Percentiles rank a stretch among this genome's conserved stretches.
Evolutionary conservation across 352 stramenopile species (phyloP).

Genomic region (Peronospora farinosa): DNA sequence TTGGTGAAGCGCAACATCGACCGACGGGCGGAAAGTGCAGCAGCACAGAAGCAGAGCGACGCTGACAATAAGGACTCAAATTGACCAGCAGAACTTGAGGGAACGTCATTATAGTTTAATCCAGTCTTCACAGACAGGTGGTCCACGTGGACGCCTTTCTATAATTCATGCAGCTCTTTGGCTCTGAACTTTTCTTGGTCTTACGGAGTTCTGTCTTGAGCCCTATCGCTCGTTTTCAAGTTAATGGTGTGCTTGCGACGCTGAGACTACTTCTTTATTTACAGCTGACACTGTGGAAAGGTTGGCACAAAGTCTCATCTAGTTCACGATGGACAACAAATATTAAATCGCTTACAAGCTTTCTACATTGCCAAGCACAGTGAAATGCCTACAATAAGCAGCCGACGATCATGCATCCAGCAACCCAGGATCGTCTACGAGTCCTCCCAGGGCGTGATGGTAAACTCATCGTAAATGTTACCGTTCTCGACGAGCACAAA

Average conservation of each 20-base stretch:
- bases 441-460: slow-evolving; percentile 25
- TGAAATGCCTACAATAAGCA: too few relatives aligned
- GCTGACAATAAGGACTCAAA: slow-evolving; percentile 28
- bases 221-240: slow-evolving; percentile 12
- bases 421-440: not conserved
- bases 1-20: slow-evolving; percentile 78
- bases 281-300: slow-evolving; percentile 19
- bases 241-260: slow-evolving; percentile 33
- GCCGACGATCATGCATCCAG: too few relatives aligned
- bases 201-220: slow-evolving; percentile 5
- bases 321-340: not conserved
- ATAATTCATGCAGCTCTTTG: slow-evolving; percentile 27
- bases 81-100: not conserved
- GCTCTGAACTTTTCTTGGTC: slow-evolving; percentile 57
- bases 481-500: slow-evolving; percentile 71
- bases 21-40: slow-evolving; percentile 31
- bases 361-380: too few relatives aligned
- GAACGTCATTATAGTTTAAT: slow-evolving; percentile 2
- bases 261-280: slow-evolving; percentile 44
- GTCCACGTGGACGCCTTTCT: slow-evolving; percentile 3
- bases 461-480: slow-evolving; percentile 56
- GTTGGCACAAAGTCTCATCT: slow-evolving; percentile 5
- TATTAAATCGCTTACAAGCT: too few relatives aligned
- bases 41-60: slow-evolving; percentile 14
- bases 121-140: slow-evolving; percentile 1